phyloP scores from a whole-genome alignment of 83 land plant genomes.

The Picea abies region DNA sequence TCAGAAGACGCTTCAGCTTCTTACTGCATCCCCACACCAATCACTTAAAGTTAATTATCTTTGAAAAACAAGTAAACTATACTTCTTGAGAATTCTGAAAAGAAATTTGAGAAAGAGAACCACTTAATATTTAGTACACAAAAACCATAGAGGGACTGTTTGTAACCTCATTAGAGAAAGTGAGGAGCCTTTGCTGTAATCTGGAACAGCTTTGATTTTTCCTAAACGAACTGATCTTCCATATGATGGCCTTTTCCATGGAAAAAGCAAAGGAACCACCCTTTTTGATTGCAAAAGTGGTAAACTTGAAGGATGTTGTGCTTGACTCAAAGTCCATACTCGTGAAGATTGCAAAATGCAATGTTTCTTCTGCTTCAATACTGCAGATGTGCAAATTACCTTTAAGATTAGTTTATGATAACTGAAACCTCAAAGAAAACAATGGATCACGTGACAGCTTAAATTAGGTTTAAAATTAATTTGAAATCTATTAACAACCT shows the following conservation, averaged over 20 bases:
- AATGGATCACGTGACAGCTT: no score
- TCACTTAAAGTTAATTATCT: not conserved
- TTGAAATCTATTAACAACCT: no score
- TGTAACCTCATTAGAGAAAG: slow-evolving; percentile 64
- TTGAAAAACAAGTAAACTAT: not conserved
- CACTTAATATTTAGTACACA: not conserved
- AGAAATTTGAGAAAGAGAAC: not conserved
- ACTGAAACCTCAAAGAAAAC: no score
- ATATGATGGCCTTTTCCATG: slow-evolving; percentile 79
- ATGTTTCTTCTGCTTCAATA: slow-evolving; percentile 18
- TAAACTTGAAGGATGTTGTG: slow-evolving; percentile 36
- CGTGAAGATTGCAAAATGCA: slow-evolving; percentile 30
- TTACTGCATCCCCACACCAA: slow-evolving; percentile 28
- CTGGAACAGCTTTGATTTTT: slow-evolving; percentile 29
- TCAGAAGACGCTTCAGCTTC: slow-evolving; percentile 62
- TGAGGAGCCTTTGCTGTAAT: slow-evolving; percentile 39
- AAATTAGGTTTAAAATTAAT: no score
- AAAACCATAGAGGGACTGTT: not conserved
- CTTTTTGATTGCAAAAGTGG: slow-evolving; percentile 23
- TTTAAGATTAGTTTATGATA: no score
- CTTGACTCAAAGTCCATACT: slow-evolving; percentile 53
- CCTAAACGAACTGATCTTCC: slow-evolving; percentile 34
- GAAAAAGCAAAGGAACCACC: slow-evolving; percentile 53
- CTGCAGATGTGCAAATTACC: not conserved
- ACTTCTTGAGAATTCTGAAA: not conserved